phyloP scores from a whole-genome alignment of 2,329 filamentous ascomycete species.

The Pyrenophora teres region DNA sequence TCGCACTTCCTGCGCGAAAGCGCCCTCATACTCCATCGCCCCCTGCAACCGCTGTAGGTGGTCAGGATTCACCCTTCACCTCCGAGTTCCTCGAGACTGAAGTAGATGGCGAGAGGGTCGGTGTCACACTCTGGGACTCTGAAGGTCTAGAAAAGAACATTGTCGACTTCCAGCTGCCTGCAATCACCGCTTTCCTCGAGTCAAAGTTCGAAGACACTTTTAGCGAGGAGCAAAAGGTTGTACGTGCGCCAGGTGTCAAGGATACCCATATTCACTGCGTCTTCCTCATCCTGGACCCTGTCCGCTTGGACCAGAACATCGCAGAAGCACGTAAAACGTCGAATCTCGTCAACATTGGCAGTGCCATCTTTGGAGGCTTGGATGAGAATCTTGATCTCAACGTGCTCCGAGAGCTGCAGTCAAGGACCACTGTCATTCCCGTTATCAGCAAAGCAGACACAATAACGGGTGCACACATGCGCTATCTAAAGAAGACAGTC shows the following conservation, averaged over 20 bases:
- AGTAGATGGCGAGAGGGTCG: constrained; percentile 87
- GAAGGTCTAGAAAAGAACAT: constrained; percentile 93
- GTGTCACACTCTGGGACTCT: constrained; percentile 95
- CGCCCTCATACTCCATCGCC: constrained; percentile 54
- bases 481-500: constrained; percentile 85
- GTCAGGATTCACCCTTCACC: constrained; percentile 64
- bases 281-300: constrained; percentile 88
- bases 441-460: constrained; percentile 97
- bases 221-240: constrained; percentile 94
- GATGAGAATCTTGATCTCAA: constrained; percentile 91
- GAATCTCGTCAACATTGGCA: constrained; percentile 52
- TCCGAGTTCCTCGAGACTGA: constrained; percentile 93
- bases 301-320: constrained; percentile 82
- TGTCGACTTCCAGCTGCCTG: constrained; percentile 89
- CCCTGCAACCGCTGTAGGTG: constrained; percentile 54
- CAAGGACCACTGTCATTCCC: constrained; percentile 93
- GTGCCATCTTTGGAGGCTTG: constrained; percentile 67
- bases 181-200: constrained; percentile 90
- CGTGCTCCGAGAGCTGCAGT: constrained; percentile 82
- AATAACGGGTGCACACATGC: constrained; percentile 94
- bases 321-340: constrained; percentile 64
- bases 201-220: constrained; percentile 99
- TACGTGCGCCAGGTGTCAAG: constrained; percentile 87
- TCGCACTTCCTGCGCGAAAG: constrained; percentile 83
- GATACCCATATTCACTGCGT: constrained; percentile 98